Evolutionary conservation across 805 yeast genomes (phyloP).

Genomic region (Debaryomyces maramus): DNA sequence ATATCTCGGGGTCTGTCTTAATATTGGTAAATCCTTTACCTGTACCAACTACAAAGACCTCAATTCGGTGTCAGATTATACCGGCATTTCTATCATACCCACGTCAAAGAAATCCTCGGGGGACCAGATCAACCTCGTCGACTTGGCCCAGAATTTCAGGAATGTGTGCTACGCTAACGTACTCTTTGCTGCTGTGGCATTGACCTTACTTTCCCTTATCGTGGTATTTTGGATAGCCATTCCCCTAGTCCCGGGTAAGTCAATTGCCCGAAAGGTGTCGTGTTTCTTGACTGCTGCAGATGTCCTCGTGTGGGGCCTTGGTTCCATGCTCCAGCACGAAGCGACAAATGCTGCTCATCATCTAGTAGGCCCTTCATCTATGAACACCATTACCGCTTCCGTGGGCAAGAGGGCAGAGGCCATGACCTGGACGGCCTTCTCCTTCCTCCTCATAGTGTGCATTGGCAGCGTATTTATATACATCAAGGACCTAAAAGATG

Average conservation of each 20-base stretch:
- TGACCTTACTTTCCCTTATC: slow-evolving; percentile 43
- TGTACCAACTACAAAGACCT: slow-evolving; percentile 38
- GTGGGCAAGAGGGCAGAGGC: slow-evolving; percentile 54
- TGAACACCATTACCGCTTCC: slow-evolving; percentile 45
- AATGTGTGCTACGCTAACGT: slow-evolving; percentile 55
- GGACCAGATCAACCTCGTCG: slow-evolving; percentile 41
- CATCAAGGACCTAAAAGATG: slow-evolving; percentile 19
- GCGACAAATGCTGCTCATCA: slow-evolving; percentile 47
- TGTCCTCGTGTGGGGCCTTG: slow-evolving; percentile 60
- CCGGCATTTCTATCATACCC: slow-evolving; percentile 36
- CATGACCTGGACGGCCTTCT: slow-evolving; percentile 62
- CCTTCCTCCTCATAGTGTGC: slow-evolving; percentile 44
- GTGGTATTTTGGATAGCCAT: slow-evolving; percentile 43
- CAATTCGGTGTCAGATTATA: slow-evolving; percentile 18
- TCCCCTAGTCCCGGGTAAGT: slow-evolving; percentile 51
- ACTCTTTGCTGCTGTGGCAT: slow-evolving; percentile 47
- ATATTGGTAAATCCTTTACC: slow-evolving; percentile 26
- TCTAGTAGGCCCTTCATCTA: slow-evolving; percentile 51
- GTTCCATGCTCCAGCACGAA: slow-evolving; percentile 63
- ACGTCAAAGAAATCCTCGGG: slow-evolving; percentile 18
- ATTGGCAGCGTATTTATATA: slow-evolving; percentile 36
- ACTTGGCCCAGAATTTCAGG: slow-evolving; percentile 46
- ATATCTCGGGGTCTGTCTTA: slow-evolving; percentile 57
- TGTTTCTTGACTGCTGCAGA: slow-evolving; percentile 33
- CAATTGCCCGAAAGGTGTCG: slow-evolving; percentile 18